Evolutionary conservation across 2,329 filamentous ascomycete genomes (phyloP).

Genomic region (Colletotrichum sp.): DNA sequence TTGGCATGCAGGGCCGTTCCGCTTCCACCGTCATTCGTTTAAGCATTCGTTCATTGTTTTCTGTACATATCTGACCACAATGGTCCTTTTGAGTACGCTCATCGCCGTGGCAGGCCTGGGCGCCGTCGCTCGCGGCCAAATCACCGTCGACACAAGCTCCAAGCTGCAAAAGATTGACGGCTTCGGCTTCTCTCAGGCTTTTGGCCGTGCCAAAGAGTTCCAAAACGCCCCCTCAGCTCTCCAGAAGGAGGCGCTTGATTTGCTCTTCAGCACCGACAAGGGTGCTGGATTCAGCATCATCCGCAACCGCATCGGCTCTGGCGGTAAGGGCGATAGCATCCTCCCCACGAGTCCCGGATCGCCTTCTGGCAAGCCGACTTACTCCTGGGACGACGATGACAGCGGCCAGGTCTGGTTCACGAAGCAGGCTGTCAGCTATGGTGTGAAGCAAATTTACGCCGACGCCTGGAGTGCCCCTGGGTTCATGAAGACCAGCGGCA

Average conservation of each 20-base stretch:
- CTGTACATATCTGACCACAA: neutral
- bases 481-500: conserved; percentile 52
- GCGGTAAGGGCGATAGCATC: conserved; percentile 38
- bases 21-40: neutral
- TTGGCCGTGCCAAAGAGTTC: conserved; percentile 46
- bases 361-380: conserved; percentile 42
- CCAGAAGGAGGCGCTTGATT: conserved; percentile 44
- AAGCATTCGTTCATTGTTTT: neutral
- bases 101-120: neutral
- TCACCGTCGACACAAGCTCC: conserved; percentile 31
- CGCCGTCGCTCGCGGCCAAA: conserved; percentile 24
- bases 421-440: conserved; percentile 48
- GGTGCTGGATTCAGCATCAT: conserved; percentile 56
- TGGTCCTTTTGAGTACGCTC: neutral
- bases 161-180: conserved; percentile 46
- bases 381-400: conserved; percentile 51
- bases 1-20: neutral
- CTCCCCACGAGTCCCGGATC: conserved; percentile 48
- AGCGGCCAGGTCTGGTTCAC: conserved; percentile 56
- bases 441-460: conserved; percentile 42
- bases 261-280: conserved; percentile 46
- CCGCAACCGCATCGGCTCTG: conserved; percentile 52
- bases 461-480: conserved; percentile 53
- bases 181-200: conserved; percentile 54
- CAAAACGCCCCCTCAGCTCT: conserved; percentile 33